A percentile compares a stretch with the other conserved stretches of the same genome.
Conservation (phyloP, 441 rosid genomes). For the Breynia disticha region DNA sequence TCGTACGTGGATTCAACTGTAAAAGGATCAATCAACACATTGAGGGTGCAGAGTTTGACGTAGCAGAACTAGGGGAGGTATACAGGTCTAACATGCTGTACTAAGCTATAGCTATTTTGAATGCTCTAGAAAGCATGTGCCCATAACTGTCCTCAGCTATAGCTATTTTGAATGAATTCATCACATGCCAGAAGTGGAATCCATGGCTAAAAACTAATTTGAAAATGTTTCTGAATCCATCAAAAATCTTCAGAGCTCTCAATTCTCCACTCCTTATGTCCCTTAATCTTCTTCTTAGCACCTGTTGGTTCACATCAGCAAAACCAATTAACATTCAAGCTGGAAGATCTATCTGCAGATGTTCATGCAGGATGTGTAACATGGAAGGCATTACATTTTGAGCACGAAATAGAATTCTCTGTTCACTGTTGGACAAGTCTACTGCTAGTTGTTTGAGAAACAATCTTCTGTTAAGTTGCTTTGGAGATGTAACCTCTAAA, state of each 20-base stretch:
- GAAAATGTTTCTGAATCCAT: constrained; percentile 60
- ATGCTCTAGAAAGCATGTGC: too few relatives aligned
- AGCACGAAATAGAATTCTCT: constrained; percentile 73
- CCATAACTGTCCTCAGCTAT: too few relatives aligned
- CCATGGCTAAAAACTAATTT: constrained; percentile 23
- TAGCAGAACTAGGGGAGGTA: too few relatives aligned
- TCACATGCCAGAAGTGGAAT: not conserved
- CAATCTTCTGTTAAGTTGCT: constrained; percentile 70
- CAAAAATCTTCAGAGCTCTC: constrained; percentile 61
- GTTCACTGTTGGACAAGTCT: constrained; percentile 83
- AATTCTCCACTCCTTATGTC: constrained; percentile 86
- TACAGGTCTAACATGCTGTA: too few relatives aligned
- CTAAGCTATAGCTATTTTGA: too few relatives aligned
- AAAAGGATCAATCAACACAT: too few relatives aligned
- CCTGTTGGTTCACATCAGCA: constrained; percentile 30
- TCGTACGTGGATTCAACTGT: too few relatives aligned
- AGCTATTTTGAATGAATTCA: too few relatives aligned
- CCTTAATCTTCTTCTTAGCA: constrained; percentile 73
- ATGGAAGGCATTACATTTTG: constrained; percentile 43
- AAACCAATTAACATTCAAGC: not conserved
- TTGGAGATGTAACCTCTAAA: constrained; percentile 90
- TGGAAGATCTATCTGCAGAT: not conserved
- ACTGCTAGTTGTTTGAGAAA: constrained; percentile 92
- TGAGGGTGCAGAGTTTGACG: too few relatives aligned
- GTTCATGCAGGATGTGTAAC: not conserved